phyloP scores from a whole-genome alignment of 2,329 filamentous ascomycete genomes.

The Fonsecaea monophora region DNA sequence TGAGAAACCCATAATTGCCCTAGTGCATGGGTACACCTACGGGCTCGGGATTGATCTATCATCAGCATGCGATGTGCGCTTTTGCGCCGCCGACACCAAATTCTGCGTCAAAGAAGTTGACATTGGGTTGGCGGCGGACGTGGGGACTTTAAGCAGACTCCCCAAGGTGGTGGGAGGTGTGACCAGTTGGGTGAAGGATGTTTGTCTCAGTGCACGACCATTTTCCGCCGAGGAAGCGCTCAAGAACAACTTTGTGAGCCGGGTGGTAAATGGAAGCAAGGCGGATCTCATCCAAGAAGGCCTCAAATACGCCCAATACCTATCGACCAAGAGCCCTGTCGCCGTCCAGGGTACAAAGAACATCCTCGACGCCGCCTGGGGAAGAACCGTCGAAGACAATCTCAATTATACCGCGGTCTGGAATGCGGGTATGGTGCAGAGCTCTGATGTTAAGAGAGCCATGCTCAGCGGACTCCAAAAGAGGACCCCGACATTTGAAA shows the following conservation, averaged over 20 bases:
- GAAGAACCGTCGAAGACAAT: slow-evolving; percentile 79
- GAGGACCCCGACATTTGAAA: slow-evolving; percentile 81
- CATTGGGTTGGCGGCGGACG: slow-evolving; percentile 57
- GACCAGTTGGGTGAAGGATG: slow-evolving; percentile 58
- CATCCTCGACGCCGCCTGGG: slow-evolving; percentile 79
- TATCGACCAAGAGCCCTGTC: slow-evolving; percentile 84
- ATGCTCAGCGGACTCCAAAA: slow-evolving; percentile 79
- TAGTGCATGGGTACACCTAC: slow-evolving; percentile 78
- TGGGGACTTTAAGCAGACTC: slow-evolving; percentile 55
- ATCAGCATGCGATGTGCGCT: slow-evolving; percentile 52
- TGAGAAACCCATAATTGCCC: slow-evolving; percentile 87
- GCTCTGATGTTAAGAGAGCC: slow-evolving; percentile 75
- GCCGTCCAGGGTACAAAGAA: slow-evolving; percentile 89
- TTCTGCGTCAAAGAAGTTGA: slow-evolving; percentile 59
- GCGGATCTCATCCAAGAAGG: slow-evolving; percentile 67
- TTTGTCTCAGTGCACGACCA: slow-evolving; percentile 51
- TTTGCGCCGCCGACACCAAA: slow-evolving; percentile 47
- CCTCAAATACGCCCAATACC: slow-evolving; percentile 66
- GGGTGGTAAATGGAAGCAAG: slow-evolving; percentile 57
- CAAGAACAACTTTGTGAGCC: slow-evolving; percentile 53
- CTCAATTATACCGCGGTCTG: slow-evolving; percentile 84
- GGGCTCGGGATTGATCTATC: slow-evolving; percentile 75
- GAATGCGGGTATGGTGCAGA: slow-evolving; percentile 85
- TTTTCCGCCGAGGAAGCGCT: slow-evolving; percentile 55
- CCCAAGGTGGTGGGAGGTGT: slow-evolving; percentile 54